Base-by-base conservation (phyloP, 192 early-diverging fungal genomes). In the Entomortierella beljakovae region DNA sequence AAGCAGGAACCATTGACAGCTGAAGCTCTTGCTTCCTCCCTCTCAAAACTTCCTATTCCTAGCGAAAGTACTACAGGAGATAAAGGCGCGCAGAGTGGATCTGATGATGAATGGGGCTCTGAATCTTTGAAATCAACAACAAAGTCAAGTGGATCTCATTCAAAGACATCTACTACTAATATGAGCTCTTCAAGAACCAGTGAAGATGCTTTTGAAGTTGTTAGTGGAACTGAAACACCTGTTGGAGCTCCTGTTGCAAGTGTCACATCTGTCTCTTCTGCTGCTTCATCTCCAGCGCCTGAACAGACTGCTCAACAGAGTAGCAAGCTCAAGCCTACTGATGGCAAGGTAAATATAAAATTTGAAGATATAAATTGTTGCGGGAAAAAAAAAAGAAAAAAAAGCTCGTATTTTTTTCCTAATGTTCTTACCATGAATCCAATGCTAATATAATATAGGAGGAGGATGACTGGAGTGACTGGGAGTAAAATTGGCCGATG, bases 381-480 rank as follows among this genome's bases (percentile, higher is more conserved):
- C 57, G 35, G 34, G 37, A n/a, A n/a, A n/a, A n/a, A n/a, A n/a
- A n/a, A n/a, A n/a, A n/a, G n/a, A n/a, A n/a, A n/a, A n/a, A n/a
- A n/a, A n/a, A n/a, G n/a, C n/a, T 42, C 49, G 23, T 40, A 9
- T 40, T 40, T 40, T 40, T 40, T 40, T 40, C 13, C 13, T 40
- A 9, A 9, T 6, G 37, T 43, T 61, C 15, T 26, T 61, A 48
- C 28, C 25, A 26, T 33, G 7, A 15, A 6, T 0, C 49, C 46
- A 25, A 13, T 6, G 43, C 4, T 40, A 1, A 59, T 2, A 16
- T 69, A 23, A 1, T 35, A 29, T 60, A 79, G 74, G 74, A 79
- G 33, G 74, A 79, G 54, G 74, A 79, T 28, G 74, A 79, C 61
- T 79, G 74, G 74, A 79, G 74, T 49, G 74, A 79, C 23, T 79